Base-by-base conservation (phyloP, 106 monocot genomes). In the Acanthochlamys bracteata region DNA sequence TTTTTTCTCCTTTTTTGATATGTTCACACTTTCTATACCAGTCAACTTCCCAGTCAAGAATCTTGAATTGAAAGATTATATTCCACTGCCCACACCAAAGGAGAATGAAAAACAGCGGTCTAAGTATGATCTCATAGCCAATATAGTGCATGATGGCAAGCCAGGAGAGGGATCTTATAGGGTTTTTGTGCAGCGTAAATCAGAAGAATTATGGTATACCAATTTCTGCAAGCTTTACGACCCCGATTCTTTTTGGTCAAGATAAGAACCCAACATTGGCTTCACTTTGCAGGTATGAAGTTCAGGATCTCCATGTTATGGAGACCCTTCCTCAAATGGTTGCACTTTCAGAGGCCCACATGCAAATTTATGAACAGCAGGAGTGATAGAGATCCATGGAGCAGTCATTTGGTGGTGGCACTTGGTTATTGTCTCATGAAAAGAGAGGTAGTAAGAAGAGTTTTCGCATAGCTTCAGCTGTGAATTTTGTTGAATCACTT, bases 271-370 rank as follows among this genome's bases (percentile, higher is more conserved):
- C 55, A 20, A 20, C 16, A 20, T 55, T 55, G 2, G 2, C 60
- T 58, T 56, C 13, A 62, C 20, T 11, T 20, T 42, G 53, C 66
- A 98, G 98, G 98, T 98, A 86, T 79, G 98, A 98, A 64, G 86
- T 98, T 87, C 98, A 92, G 68, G 98, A 98, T 42, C 84, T 98
- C 19, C 98, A 98, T 73, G 98, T 98, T 16, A 89, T 81, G 0
- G 96, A 98, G 71, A 98, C 98, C 41, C 88, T 98, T 75, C 98
- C 92, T 53, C 98, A 98, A 60, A 98, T 98, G 84, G 98, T 98
- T 79, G 92, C 92, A 43, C 76, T 98, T 24, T 98, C 92, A 12
- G 98, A 98, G 77, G 46, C 98, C 7, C 92, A 98, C 65, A 89
- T 98, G 98, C 98, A 98, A 74, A 98, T 98, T 42, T 98, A 98